These are phyloP conservation scores for Naganishia friedmannii DNA, from an alignment of 768 basidiomycete genomes.

Conservation along the genomic window DNA sequence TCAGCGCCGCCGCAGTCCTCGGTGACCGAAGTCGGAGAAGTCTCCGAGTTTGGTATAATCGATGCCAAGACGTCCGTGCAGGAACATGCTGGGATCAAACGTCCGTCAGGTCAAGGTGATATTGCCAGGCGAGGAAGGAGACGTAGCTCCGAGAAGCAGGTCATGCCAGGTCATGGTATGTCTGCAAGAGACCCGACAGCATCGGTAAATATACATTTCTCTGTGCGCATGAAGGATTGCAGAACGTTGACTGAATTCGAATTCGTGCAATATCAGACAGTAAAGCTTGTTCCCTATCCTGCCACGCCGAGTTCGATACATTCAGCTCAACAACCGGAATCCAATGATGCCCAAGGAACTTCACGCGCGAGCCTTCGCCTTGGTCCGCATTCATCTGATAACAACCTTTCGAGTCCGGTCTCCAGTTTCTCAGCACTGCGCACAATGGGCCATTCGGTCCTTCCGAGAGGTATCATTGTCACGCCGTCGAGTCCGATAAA, in stretches of 20 bases:
- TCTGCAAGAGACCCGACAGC: neutral
- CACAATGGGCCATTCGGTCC: neutral
- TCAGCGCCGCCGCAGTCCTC: neutral
- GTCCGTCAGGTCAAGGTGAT: conserved; percentile 20
- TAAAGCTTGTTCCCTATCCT: neutral
- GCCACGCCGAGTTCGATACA: neutral
- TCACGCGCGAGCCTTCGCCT: neutral
- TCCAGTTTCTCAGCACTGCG: neutral
- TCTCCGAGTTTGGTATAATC: neutral
- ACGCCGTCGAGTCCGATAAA: conserved; percentile 46
- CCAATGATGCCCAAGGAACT: neutral
- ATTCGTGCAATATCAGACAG: neutral
- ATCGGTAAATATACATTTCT: neutral
- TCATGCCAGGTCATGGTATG: too few relatives aligned
- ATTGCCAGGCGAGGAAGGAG: conserved; percentile 14
- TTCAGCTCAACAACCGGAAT: neutral
- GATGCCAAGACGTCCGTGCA: neutral
- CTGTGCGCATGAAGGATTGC: neutral
- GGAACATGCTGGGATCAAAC: conserved; percentile 10
- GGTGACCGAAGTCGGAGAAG: neutral
- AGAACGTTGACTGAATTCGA: neutral
- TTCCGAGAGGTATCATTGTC: conserved; percentile 40
- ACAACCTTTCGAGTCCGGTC: neutral
- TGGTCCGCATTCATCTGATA: neutral
- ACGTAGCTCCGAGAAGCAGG: neutral